Base-by-base conservation (phyloP, 345 rosid species). In the Fremontodendron californicum region DNA sequence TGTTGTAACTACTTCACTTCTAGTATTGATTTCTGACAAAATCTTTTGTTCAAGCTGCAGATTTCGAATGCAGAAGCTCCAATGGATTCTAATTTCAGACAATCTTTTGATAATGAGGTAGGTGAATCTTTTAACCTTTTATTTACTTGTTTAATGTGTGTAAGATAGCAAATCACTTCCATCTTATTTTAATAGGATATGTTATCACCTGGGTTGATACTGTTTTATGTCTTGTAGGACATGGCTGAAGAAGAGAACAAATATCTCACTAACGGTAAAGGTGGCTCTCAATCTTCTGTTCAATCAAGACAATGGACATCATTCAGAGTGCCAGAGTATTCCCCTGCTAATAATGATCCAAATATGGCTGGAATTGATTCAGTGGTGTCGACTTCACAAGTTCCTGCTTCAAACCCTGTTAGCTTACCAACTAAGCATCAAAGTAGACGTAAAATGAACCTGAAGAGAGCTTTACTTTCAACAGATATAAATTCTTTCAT, bases 391-490 rank as follows among this genome's bases (percentile, higher is more conserved):
- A 76, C 82, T 68, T 78, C 60, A 74, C 84, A 84, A 78, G 83
- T 77, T 83, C 86, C 90, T 81, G 88, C 86, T 33, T 71, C 77
- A 37, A 80, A 67, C 62, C 88, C 85, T 73, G 77, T 65, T 75
- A 85, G 39, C 82, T 72, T 80, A 79, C 81, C 84, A 23, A 61
- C 78, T 71, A 90, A 79, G 78, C 86, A 76, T 75, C 86, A 62
- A 78, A 91, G 79, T 83, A 91, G 92, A 81, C 94, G 93, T 40
- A 96, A 96, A 90, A 80, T 81, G 74, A 78, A 76, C 80, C 81
- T 87, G 69, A 90, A 81, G 86, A 85, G 84, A 81, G 81, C 77
- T 55, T 83, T 85, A 73, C 77, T 71, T 19, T 54, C 69, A 65
- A 85, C 85, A 76, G 88, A 76, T 78, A 81, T 35, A 65, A 83